These are phyloP conservation scores for Chlorella vulgaris DNA, from an alignment of 139 green algal species.

Conservation along the genomic window DNA sequence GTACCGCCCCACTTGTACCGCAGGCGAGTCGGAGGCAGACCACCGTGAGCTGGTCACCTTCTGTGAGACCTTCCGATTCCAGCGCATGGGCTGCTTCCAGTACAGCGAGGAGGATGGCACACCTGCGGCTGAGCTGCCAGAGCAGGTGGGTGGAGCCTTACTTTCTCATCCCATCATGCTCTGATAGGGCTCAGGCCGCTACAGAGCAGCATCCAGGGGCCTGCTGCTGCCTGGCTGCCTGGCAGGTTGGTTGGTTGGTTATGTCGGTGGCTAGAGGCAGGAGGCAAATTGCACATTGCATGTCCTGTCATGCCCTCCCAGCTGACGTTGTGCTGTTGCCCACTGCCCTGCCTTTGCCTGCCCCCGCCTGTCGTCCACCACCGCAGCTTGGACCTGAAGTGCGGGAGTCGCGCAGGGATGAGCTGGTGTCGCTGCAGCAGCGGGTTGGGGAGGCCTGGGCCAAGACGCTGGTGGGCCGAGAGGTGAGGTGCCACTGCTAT, in stretches of 20 bases:
- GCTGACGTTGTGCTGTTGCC: no score
- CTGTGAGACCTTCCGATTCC: conserved; percentile 71
- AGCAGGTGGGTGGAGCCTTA: conserved; percentile 50
- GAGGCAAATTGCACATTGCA: no score
- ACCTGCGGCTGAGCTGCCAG: conserved; percentile 69
- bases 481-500: no score
- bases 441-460: conserved; percentile 70
- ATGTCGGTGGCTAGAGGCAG: no score
- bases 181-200: neutral
- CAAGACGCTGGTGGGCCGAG: conserved; percentile 61
- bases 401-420: conserved; percentile 72
- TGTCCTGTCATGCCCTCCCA: no score
- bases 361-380: no score
- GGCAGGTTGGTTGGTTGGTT: neutral
- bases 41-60: conserved; percentile 84
- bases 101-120: conserved; percentile 92
- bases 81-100: conserved; percentile 85
- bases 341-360: no score
- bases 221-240: no score
- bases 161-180: neutral
- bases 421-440: conserved; percentile 82
- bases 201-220: no score
- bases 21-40: conserved; percentile 73
- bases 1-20: neutral
- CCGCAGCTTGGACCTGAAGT: conserved; percentile 48